Conservation (phyloP, 2,329 filamentous ascomycete species). For the Chaetomiaceae sp. region DNA sequence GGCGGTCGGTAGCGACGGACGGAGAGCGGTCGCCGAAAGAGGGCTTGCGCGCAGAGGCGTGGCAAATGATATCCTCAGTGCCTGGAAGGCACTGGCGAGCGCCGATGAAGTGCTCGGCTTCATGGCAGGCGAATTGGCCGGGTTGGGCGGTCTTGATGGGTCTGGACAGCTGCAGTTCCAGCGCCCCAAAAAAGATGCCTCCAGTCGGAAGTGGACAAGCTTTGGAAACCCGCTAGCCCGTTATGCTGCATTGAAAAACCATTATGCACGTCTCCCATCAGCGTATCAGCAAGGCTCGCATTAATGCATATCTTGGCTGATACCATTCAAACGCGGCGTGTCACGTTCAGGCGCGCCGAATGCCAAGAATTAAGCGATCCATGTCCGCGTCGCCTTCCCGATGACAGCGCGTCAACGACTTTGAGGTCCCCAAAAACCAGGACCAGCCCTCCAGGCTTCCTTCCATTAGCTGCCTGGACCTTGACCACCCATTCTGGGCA, state of each 20-base stretch:
- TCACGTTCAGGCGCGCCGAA: slow-evolving; percentile 19
- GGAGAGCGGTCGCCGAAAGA: slow-evolving; percentile 26
- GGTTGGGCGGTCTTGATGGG: slow-evolving; percentile 5
- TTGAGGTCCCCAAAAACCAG: background rate
- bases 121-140: slow-evolving; percentile 33
- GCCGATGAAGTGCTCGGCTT: slow-evolving; percentile 37
- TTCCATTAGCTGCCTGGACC: slow-evolving; percentile 18
- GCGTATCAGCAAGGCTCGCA: no score
- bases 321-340: background rate
- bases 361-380: slow-evolving; percentile 10
- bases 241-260: no score
- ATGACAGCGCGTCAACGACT: slow-evolving; percentile 16
- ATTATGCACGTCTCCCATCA: no score
- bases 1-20: slow-evolving; percentile 28
- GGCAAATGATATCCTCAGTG: slow-evolving; percentile 40
- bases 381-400: slow-evolving; percentile 16
- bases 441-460: slow-evolving; percentile 20
- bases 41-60: slow-evolving; percentile 35
- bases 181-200: slow-evolving; percentile 10
- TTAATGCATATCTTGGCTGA: background rate
- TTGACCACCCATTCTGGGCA: background rate
- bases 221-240: background rate
- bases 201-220: slow-evolving; percentile 2
- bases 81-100: slow-evolving; percentile 46
- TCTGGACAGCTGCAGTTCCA: background rate